Evolutionary conservation across 1,284 basidiomycete genomes (phyloP).

Genomic region (Pisolithus thermaeus): DNA sequence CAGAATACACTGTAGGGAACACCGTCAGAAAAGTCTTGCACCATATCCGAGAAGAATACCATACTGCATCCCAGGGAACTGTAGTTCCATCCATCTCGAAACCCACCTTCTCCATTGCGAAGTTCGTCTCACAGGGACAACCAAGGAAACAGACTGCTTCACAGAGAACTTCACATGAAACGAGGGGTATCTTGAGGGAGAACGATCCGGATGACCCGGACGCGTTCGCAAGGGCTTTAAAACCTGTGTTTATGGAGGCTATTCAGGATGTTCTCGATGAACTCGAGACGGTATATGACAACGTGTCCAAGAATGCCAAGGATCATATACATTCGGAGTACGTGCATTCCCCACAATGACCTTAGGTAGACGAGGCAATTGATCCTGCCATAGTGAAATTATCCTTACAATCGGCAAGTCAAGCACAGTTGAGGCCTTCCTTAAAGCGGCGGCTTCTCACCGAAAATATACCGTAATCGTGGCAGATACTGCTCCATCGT

Average conservation of each 20-base stretch:
- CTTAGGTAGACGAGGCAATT: not conserved
- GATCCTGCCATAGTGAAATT: slow-evolving; percentile 66
- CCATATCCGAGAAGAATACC: slow-evolving; percentile 91
- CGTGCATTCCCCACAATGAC: slow-evolving; percentile 24
- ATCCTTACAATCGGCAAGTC: slow-evolving; percentile 95
- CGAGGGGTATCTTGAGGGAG: slow-evolving; percentile 52
- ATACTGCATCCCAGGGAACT: slow-evolving; percentile 51
- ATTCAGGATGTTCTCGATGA: slow-evolving; percentile 95
- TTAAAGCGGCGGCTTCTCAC: slow-evolving; percentile 86
- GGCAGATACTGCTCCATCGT: slow-evolving; percentile 91
- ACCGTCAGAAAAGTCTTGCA: slow-evolving; percentile 89
- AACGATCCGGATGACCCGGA: slow-evolving; percentile 69
- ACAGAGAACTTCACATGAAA: slow-evolving; percentile 42
- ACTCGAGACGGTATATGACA: slow-evolving; percentile 93
- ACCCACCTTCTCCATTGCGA: slow-evolving; percentile 63
- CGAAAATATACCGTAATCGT: slow-evolving; percentile 96
- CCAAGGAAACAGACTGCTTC: slow-evolving; percentile 52
- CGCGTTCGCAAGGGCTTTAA: slow-evolving; percentile 63
- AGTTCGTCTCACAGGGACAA: slow-evolving; percentile 73
- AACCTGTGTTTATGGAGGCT: slow-evolving; percentile 82
- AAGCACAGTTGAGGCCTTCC: slow-evolving; percentile 89
- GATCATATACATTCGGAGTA: slow-evolving; percentile 98
- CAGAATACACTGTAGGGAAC: slow-evolving; percentile 93
- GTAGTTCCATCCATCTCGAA: slow-evolving; percentile 30
- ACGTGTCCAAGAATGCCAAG: slow-evolving; percentile 88